phyloP scores from a whole-genome alignment of 2,329 filamentous ascomycete genomes.

The Mariannaea elegans region DNA sequence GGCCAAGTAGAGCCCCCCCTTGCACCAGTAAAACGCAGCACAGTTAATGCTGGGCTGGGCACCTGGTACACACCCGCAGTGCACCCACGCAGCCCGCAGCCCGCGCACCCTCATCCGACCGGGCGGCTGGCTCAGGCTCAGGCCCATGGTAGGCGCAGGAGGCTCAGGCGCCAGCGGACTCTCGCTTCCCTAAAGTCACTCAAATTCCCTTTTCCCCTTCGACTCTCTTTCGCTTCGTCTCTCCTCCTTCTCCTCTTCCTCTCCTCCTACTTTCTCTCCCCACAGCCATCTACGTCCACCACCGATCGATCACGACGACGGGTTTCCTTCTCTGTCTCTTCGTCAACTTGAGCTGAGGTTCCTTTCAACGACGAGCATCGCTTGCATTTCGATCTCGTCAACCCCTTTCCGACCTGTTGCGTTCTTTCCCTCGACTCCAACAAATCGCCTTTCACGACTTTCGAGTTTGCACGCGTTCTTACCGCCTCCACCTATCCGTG shows the following conservation, averaged over 20 bases:
- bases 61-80: not conserved
- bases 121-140: conserved; percentile 15
- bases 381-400: conserved; percentile 5
- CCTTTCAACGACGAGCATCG: conserved; percentile 13
- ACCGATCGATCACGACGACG: conserved; percentile 18
- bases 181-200: conserved; percentile 11
- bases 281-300: conserved; percentile 29
- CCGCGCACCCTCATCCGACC: conserved; percentile 18
- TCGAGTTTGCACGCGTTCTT: conserved; percentile 34
- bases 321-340: conserved; percentile 4
- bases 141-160: not conserved
- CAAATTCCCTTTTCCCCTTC: conserved; percentile 36
- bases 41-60: not conserved
- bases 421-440: conserved; percentile 5
- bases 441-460: conserved; percentile 20
- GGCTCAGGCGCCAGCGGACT: not conserved
- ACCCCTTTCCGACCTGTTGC: conserved; percentile 8
- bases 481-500: conserved; percentile 35
- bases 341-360: not conserved
- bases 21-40: too few relatives aligned
- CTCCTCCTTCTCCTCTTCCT: conserved; percentile 28
- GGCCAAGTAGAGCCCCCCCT: too few relatives aligned
- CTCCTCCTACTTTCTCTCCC: conserved; percentile 30
- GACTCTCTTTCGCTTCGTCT: conserved; percentile 23
- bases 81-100: conserved; percentile 5